A percentile compares a stretch with the other conserved stretches of the same genome.
phyloP scores from a whole-genome alignment of 176 grass and related monocot genomes.

The Musa schizocarpa region DNA sequence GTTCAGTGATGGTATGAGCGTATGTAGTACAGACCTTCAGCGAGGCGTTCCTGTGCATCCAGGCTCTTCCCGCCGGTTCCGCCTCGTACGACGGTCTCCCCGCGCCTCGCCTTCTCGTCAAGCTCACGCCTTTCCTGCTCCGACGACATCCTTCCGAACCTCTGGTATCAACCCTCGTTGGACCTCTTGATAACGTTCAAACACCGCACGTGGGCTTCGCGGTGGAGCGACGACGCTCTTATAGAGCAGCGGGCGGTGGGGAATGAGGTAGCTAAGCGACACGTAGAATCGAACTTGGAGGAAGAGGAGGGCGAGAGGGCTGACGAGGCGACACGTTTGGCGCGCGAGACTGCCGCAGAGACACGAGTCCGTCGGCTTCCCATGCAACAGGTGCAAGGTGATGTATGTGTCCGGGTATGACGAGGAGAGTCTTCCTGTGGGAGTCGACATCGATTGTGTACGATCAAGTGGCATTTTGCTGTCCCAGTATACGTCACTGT shows the following conservation, averaged over 20 bases:
- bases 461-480: too few relatives aligned
- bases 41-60: conserved; percentile 51
- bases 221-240: too few relatives aligned
- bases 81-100: conserved; percentile 48
- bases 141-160: conserved; percentile 26
- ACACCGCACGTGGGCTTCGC: too few relatives aligned
- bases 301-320: background rate
- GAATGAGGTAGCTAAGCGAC: background rate
- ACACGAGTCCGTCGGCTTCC: background rate
- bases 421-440: too few relatives aligned
- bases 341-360: background rate
- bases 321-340: background rate
- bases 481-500: too few relatives aligned
- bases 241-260: background rate
- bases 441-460: too few relatives aligned
- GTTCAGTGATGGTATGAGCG: too few relatives aligned
- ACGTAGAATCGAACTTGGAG: conserved; percentile 3
- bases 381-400: too few relatives aligned
- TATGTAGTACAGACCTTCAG: conserved; percentile 30
- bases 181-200: too few relatives aligned
- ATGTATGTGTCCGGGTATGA: too few relatives aligned
- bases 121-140: conserved; percentile 43
- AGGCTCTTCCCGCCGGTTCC: conserved; percentile 59
- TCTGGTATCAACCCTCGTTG: too few relatives aligned
- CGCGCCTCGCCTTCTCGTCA: conserved; percentile 43